phyloP scores from a whole-genome alignment of 352 stramenopile species.

The Pythium phragmiticola region DNA sequence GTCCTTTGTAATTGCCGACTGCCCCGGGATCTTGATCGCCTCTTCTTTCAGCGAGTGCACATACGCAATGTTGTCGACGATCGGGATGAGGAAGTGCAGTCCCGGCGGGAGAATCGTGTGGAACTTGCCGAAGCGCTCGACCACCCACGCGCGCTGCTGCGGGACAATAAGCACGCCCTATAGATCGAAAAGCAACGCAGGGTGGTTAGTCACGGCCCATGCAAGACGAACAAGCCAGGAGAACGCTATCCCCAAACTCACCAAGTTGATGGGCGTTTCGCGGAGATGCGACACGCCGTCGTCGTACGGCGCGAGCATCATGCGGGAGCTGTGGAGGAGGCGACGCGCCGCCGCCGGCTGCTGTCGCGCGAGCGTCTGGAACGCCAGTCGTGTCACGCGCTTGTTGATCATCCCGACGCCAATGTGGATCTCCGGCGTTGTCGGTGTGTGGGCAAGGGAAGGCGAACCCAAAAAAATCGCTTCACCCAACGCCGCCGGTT shows the following conservation, averaged over 20 bases:
- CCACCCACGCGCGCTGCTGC: conserved; percentile 88
- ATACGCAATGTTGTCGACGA: conserved; percentile 90
- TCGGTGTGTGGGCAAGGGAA: conserved; percentile 3
- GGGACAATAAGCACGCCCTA: conserved; percentile 85
- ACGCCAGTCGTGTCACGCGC: conserved; percentile 15
- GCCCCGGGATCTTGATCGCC: conserved; percentile 88
- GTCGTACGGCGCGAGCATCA: conserved; percentile 22
- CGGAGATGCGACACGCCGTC: conserved; percentile 25
- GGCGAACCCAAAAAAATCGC: conserved; percentile 3
- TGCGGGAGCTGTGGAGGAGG: conserved; percentile 27
- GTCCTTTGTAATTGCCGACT: conserved; percentile 90
- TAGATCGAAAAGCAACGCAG: not conserved
- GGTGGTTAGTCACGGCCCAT: not conserved
- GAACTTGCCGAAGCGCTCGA: conserved; percentile 92
- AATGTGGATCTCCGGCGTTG: conserved; percentile 13
- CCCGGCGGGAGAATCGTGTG: conserved; percentile 82
- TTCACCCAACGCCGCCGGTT: conserved; percentile 5
- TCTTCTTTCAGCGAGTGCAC: conserved; percentile 92
- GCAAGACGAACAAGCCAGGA: not conserved
- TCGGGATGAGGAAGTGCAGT: conserved; percentile 88
- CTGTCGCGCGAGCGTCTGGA: conserved; percentile 12
- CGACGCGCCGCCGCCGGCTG: conserved; percentile 10
- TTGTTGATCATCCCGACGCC: conserved; percentile 20
- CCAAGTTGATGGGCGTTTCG: conserved; percentile 30
- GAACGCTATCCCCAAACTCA: not conserved